phyloP scores from a whole-genome alignment of 2,329 filamentous ascomycete species.

The Nemania sp. region DNA sequence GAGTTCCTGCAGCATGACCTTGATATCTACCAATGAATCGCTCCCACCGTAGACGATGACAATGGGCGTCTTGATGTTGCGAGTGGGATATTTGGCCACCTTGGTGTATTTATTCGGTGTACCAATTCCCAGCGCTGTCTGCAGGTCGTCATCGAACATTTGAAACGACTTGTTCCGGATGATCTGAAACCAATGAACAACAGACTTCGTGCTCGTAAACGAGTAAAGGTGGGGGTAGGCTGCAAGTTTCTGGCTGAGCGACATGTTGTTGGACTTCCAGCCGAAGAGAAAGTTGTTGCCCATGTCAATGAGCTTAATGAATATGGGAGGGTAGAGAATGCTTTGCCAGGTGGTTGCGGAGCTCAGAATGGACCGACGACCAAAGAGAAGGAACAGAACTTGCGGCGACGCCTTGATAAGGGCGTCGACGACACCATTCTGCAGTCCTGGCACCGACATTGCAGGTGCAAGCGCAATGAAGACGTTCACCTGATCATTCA shows the following conservation, averaged over 20 bases:
- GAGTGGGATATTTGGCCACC: slow-evolving; percentile 92
- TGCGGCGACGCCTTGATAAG: slow-evolving; percentile 93
- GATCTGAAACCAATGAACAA: slow-evolving; percentile 99
- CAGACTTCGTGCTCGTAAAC: slow-evolving; percentile 93
- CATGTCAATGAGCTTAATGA: slow-evolving; percentile 83
- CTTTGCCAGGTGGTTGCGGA: slow-evolving; percentile 98
- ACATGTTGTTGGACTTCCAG: slow-evolving; percentile 86
- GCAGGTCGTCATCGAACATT: slow-evolving; percentile 96
- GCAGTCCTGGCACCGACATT: slow-evolving; percentile 91
- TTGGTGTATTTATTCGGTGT: slow-evolving; percentile 87
- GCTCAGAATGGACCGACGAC: slow-evolving; percentile 85
- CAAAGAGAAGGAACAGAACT: slow-evolving; percentile 90
- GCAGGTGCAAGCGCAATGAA: slow-evolving; percentile 96
- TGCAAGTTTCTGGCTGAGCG: slow-evolving; percentile 84
- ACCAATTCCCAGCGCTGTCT: slow-evolving; percentile 72
- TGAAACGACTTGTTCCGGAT: slow-evolving; percentile 96
- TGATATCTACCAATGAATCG: slow-evolving; percentile 92
- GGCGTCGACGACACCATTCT: slow-evolving; percentile 88
- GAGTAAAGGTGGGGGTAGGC: slow-evolving; percentile 96
- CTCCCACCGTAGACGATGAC: slow-evolving; percentile 92
- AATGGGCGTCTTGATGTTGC: slow-evolving; percentile 95
- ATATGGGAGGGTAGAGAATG: slow-evolving; percentile 91
- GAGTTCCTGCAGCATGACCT: slow-evolving; percentile 87
- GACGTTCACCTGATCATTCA: slow-evolving; percentile 92
- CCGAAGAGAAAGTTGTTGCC: slow-evolving; percentile 83